Evolutionary conservation across 2,329 filamentous ascomycete genomes (phyloP), one percentile per base, ranked within the genome.

Genomic region (Pestalotiopsis sp.): DNA sequence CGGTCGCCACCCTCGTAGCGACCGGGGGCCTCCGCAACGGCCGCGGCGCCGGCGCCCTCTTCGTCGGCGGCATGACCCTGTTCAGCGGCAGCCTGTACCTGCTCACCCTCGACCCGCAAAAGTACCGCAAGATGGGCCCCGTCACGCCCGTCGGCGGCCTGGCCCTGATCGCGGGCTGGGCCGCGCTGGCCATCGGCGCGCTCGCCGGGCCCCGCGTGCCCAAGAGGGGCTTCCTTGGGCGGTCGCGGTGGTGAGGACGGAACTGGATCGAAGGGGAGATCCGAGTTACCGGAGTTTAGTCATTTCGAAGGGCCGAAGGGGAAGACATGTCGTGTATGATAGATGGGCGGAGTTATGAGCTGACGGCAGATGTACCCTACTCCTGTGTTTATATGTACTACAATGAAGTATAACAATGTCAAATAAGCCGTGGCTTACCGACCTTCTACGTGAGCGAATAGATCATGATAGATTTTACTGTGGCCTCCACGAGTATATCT

Each of bases 71-170:
- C 65, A 91, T 92, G 82, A 88, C 87, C 3, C 85, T 91, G 83
- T 92, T 92, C 79, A 88, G 85, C 69, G 90, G 90, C 2, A 88
- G 85, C 75, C 85, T 92, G 71, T 92, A 92, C 77, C 81, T 88
- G 11, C 83, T 92, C 11, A 83, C 87, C 0, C 80, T 92, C n/a
- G 86, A 91, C 78, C 86, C 89, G 23, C 83, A 87, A 73, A 80
- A 84, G 36, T 91, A 90, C 80, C 86, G 85, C 75, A 80, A 82
- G 67, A 69, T 92, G 71, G 90, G 90, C 0, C 90, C 90, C 0
- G 85, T 91, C 13, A 92, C 90, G 64, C 90, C 90, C 14, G 69
- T 92, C 1, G 90, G 90, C 0, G 90, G 90, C 0, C 72, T 90
- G 64, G 90, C 86, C 69, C 80, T 92, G 72, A 92, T 92, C 75